Conservation (phyloP, 148 eudicot species). For the Rheum nobile region DNA sequence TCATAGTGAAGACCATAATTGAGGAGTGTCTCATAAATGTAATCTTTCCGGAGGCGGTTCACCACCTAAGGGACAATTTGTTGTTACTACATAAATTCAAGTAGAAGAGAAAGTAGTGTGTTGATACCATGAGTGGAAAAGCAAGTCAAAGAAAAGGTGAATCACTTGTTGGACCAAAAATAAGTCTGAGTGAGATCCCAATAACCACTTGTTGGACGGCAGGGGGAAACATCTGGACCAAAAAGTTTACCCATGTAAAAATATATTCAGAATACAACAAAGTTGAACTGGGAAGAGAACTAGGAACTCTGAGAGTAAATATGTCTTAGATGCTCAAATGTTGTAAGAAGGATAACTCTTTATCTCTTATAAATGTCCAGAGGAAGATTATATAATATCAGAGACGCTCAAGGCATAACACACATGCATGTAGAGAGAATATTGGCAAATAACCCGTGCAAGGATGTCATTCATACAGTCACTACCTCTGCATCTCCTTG, state of each 20-base stretch:
- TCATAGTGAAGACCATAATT: too few species aligned
- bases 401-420: not conserved
- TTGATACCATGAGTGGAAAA: too few species aligned
- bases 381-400: not conserved
- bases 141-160: too few species aligned
- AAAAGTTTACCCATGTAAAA: too few species aligned
- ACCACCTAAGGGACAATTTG: not conserved
- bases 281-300: not conserved
- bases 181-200: too few species aligned
- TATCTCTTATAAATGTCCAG: not conserved
- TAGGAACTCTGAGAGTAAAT: not conserved
- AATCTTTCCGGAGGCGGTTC: not conserved
- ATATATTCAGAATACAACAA: not conserved
- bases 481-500: constrained; percentile 93
- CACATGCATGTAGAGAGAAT: not conserved
- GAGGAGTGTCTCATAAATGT: not conserved
- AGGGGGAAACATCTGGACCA: too few species aligned
- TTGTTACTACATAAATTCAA: too few species aligned
- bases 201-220: too few species aligned
- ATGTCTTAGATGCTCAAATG: not conserved
- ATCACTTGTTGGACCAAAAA: too few species aligned
- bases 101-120: too few species aligned
- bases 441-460: constrained; percentile 64
- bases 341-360: not conserved
- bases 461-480: constrained; percentile 94